A percentile compares a stretch with the other conserved stretches of the same genome.
These are phyloP conservation scores for Fusarium sororula DNA, from an alignment of 2,329 filamentous ascomycete genomes.

Conservation along the genomic window DNA sequence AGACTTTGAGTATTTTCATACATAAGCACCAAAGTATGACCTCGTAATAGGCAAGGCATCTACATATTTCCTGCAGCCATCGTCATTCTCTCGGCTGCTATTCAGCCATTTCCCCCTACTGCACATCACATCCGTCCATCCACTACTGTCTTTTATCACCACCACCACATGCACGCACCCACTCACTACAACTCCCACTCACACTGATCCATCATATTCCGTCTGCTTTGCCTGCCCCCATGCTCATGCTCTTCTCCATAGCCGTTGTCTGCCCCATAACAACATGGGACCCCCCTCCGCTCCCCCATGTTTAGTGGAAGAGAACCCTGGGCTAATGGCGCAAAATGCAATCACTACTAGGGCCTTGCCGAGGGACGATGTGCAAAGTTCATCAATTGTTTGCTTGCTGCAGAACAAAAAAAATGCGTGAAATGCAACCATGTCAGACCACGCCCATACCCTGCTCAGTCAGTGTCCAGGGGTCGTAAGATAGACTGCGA, in stretches of 20 bases:
- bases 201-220: constrained; percentile 22
- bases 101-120: constrained; percentile 9
- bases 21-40: constrained; percentile 7
- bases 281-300: constrained; percentile 15
- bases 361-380: constrained; percentile 20
- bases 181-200: constrained; percentile 6
- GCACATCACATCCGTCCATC: not conserved
- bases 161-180: constrained; percentile 2
- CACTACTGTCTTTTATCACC: constrained; percentile 15
- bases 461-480: constrained; percentile 18
- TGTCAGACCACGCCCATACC: constrained; percentile 38
- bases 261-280: constrained; percentile 23
- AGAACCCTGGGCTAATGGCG: constrained; percentile 25
- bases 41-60: constrained; percentile 9
- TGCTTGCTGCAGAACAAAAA: not conserved
- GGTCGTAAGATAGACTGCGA: constrained; percentile 38
- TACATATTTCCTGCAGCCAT: not conserved
- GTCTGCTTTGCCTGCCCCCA: constrained; percentile 26
- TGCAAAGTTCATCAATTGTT: not conserved
- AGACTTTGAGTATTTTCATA: not conserved
- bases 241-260: constrained; percentile 16
- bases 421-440: constrained; percentile 38
- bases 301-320: constrained; percentile 12
- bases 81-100: constrained; percentile 16
- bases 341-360: constrained; percentile 21